phyloP scores from a whole-genome alignment of 1,284 basidiomycete species.

The Rhodotorula glutinis region DNA sequence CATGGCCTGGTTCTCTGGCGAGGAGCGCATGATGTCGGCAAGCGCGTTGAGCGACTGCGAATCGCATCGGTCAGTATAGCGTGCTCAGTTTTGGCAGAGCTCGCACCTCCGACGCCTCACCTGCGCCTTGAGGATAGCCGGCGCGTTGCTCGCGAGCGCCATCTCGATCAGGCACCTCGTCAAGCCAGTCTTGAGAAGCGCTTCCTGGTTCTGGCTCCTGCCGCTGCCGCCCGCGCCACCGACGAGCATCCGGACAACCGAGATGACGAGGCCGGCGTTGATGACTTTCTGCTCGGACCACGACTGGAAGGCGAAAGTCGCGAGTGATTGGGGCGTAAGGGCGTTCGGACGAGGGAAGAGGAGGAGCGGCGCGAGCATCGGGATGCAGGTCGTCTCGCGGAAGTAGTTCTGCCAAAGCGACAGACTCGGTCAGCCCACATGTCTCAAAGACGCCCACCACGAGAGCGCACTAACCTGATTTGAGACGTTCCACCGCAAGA shows the following conservation, averaged over 20 bases:
- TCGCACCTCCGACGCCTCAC: slow-evolving; percentile 48
- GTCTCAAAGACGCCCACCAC: background rate
- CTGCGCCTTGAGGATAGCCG: slow-evolving; percentile 78
- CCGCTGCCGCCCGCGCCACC: slow-evolving; percentile 49
- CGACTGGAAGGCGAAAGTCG: slow-evolving; percentile 91
- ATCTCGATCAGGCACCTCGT: slow-evolving; percentile 82
- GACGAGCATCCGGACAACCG: slow-evolving; percentile 62
- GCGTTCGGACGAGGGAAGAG: slow-evolving; percentile 72
- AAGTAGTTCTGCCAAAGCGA: slow-evolving; percentile 92
- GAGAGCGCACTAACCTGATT: slow-evolving; percentile 68
- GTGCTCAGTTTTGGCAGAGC: no score
- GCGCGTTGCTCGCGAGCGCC: slow-evolving; percentile 85
- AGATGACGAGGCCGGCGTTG: slow-evolving; percentile 73
- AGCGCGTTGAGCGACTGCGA: slow-evolving; percentile 69
- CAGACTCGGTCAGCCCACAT: no score
- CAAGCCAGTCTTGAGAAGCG: slow-evolving; percentile 59
- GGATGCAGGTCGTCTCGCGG: slow-evolving; percentile 82
- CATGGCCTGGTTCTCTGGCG: slow-evolving; percentile 54
- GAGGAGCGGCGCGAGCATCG: slow-evolving; percentile 74
- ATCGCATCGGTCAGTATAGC: background rate
- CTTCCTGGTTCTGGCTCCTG: slow-evolving; percentile 48
- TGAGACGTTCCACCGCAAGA: slow-evolving; percentile 88
- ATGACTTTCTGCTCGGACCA: slow-evolving; percentile 88
- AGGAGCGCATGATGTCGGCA: slow-evolving; percentile 57
- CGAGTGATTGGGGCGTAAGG: slow-evolving; percentile 55